These are phyloP conservation scores for Coemansia asiatica DNA, from an alignment of 192 early-diverging fungal species.

Conservation along the genomic window DNA sequence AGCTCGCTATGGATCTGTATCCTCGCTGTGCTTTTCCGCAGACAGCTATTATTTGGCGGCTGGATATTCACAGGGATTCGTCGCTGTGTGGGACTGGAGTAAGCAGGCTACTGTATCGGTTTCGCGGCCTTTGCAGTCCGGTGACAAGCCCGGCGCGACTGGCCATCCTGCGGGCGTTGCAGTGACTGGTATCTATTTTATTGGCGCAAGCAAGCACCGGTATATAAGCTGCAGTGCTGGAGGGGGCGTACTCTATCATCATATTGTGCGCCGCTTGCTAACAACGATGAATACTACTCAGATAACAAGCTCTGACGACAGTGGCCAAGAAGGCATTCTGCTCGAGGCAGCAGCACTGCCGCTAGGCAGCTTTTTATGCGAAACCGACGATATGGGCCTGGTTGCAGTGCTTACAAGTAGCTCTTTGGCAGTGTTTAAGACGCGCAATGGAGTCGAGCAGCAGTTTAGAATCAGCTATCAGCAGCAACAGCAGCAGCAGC, in stretches of 20 bases:
- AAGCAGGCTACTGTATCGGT: constrained; percentile 36
- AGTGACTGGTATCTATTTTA: constrained; percentile 38
- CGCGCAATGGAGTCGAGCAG: constrained; percentile 32
- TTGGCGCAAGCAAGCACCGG: constrained; percentile 49
- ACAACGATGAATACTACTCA: constrained; percentile 45
- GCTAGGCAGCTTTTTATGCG: constrained; percentile 18
- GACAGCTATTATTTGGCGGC: constrained; percentile 35
- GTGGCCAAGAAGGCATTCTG: constrained; percentile 11
- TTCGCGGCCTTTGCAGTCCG: constrained; percentile 33
- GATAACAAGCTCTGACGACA: constrained; percentile 8
- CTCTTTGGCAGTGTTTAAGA: constrained; percentile 26
- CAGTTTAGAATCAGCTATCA: constrained; percentile 28
- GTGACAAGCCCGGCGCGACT: constrained; percentile 21
- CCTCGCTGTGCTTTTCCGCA: constrained; percentile 43
- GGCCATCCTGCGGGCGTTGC: constrained; percentile 39
- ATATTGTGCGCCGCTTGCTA: constrained; percentile 46
- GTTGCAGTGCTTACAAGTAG: constrained; percentile 42
- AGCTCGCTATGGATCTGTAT: constrained; percentile 35
- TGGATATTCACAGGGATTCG: constrained; percentile 42
- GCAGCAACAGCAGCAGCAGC: background rate
- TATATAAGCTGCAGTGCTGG: constrained; percentile 47
- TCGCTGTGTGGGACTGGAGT: constrained; percentile 52
- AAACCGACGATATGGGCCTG: constrained; percentile 43
- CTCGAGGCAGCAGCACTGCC: constrained; percentile 40
- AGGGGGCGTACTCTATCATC: constrained; percentile 47